Percentiles rank a stretch among this genome's conserved stretches.
phyloP scores from a whole-genome alignment of 1,284 basidiomycete species.

The Leccinum variabile region DNA sequence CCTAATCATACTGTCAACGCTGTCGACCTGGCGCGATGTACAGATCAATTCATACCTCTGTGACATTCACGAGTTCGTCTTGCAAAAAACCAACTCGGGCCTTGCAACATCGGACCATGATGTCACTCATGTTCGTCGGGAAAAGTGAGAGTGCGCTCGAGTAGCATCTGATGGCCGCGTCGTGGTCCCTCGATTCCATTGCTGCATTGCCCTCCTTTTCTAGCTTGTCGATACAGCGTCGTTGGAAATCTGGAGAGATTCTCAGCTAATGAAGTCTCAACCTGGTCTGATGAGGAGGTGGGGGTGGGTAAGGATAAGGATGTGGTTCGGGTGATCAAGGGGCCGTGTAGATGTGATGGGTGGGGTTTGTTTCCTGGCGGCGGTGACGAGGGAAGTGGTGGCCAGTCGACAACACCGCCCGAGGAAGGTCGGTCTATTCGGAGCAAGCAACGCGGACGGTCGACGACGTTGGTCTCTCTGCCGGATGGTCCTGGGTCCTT shows the following conservation, averaged over 20 bases:
- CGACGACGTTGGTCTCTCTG: constrained; percentile 39
- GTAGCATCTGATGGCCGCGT: not conserved
- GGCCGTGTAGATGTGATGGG: constrained; percentile 57
- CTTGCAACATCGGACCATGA: not conserved
- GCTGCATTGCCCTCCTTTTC: not conserved
- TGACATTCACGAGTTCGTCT: not conserved
- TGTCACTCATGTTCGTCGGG: not conserved
- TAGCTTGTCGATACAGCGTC: not conserved
- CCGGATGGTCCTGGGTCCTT: constrained; percentile 15
- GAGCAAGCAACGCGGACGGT: constrained; percentile 40
- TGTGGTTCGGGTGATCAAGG: constrained; percentile 60
- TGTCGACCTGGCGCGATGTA: not conserved
- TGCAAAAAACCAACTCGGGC: not conserved
- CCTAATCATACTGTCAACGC: not conserved
- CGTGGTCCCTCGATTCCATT: not conserved
- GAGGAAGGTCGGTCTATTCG: constrained; percentile 30
- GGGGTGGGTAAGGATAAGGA: constrained; percentile 21
- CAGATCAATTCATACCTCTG: not conserved
- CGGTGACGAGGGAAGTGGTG: constrained; percentile 9
- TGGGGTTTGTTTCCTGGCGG: constrained; percentile 23
- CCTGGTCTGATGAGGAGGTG: constrained; percentile 65
- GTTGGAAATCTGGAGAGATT: not conserved
- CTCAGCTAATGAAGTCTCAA: not conserved
- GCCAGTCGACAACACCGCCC: constrained; percentile 13
- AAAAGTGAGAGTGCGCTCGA: not conserved